These are phyloP conservation scores for Solanum chacoense DNA, from an alignment of 305 asterid species.

Conservation along the genomic window DNA sequence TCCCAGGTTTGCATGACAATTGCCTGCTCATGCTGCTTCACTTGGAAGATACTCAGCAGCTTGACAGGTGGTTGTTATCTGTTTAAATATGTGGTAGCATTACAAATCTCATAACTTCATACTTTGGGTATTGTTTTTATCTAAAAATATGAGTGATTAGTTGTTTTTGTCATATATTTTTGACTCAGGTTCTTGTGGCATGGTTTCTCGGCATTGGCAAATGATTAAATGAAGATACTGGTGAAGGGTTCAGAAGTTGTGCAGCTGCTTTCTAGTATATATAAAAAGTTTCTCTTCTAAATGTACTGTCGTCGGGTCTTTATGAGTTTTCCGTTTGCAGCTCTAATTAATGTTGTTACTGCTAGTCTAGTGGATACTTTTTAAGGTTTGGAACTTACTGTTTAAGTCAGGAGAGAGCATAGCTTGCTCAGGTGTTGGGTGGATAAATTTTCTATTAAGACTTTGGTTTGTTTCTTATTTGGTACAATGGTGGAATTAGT, in stretches of 20 bases:
- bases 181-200: slow-evolving; percentile 25
- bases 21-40: slow-evolving; percentile 63
- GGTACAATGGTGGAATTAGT: neutral
- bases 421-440: neutral
- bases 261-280: neutral
- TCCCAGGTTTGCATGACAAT: slow-evolving; percentile 38
- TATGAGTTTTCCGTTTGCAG: neutral
- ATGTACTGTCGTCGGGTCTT: neutral
- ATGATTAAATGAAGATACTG: neutral
- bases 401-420: neutral
- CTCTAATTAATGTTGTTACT: neutral
- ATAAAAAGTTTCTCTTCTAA: neutral
- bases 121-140: neutral
- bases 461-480: neutral
- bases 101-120: slow-evolving; percentile 7
- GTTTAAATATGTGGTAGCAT: slow-evolving; percentile 44
- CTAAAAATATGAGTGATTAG: neutral
- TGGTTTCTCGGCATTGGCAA: slow-evolving; percentile 4
- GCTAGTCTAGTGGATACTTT: neutral
- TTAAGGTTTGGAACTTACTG: neutral
- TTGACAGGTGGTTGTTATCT: slow-evolving; percentile 50
- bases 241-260: neutral
- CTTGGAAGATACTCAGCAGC: slow-evolving; percentile 40
- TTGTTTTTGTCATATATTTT: neutral
- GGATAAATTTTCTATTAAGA: neutral